Percentiles rank a stretch among this genome's conserved stretches.
Evolutionary conservation across 1,284 basidiomycete species (phyloP).

Genomic region (Pyrrhoderma lamaoense): DNA sequence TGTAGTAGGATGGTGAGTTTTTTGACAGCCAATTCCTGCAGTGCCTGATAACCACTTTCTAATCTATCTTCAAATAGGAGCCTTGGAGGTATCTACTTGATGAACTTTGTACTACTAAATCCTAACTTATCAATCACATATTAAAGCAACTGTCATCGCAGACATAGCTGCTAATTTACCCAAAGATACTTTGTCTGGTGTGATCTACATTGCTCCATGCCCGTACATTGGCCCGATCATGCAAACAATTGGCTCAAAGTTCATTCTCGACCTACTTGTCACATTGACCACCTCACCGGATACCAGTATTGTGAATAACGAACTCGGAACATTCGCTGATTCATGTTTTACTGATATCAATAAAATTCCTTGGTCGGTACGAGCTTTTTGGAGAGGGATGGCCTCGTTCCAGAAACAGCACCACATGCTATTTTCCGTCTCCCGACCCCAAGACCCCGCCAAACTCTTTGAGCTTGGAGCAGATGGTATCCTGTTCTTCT

Average conservation of each 20-base stretch:
- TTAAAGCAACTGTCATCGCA: constrained; percentile 2
- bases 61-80: neutral
- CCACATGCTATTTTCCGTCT: neutral
- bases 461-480: constrained; percentile 6
- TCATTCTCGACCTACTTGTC: neutral
- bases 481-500: constrained; percentile 7
- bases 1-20: constrained; percentile 20
- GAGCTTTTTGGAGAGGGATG: constrained; percentile 6
- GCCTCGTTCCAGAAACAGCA: neutral
- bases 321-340: neutral
- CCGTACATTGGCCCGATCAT: constrained; percentile 7
- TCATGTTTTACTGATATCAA: neutral
- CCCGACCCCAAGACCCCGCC: constrained; percentile 4
- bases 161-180: constrained; percentile 11
- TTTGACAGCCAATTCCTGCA: neutral
- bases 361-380: constrained; percentile 4
- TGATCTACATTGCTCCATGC: constrained; percentile 4
- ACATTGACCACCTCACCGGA: neutral
- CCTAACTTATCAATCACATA: constrained; percentile 16
- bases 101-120: neutral
- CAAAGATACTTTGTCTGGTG: neutral
- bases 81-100: constrained; percentile 1
- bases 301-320: neutral
- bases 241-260: neutral
- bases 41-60: neutral